These are phyloP conservation scores for Gliomastix tumulicola DNA, from an alignment of 2,329 filamentous ascomycete species.

Conservation along the genomic window DNA sequence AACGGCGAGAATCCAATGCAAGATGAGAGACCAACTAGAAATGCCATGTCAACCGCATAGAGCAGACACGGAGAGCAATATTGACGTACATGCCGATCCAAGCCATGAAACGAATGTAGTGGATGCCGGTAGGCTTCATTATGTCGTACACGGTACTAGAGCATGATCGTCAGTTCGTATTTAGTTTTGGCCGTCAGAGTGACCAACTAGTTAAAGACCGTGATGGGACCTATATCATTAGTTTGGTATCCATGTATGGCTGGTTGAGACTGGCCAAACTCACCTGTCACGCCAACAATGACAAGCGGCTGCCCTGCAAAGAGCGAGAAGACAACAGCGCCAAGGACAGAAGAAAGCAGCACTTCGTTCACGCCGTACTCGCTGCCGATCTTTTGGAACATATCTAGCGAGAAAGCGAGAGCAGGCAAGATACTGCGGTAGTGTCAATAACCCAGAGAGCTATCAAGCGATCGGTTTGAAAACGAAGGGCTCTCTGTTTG, in stretches of 20 bases:
- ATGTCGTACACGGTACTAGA: conserved; percentile 81
- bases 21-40: conserved; percentile 68
- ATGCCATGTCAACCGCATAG: too few species aligned
- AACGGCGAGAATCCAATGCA: conserved; percentile 78
- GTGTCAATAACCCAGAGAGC: neutral
- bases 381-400: conserved; percentile 82
- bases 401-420: conserved; percentile 83
- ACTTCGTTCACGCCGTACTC: conserved; percentile 90
- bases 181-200: too few species aligned
- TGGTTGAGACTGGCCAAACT: conserved; percentile 4
- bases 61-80: too few species aligned
- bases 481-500: too few species aligned
- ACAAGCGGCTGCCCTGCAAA: conserved; percentile 79
- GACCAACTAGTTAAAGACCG: conserved; percentile 78
- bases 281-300: conserved; percentile 82
- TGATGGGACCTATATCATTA: conserved; percentile 64
- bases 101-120: conserved; percentile 86
- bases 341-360: conserved; percentile 76
- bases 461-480: too few species aligned
- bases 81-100: conserved; percentile 77
- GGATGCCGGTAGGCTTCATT: conserved; percentile 66
- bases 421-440: conserved; percentile 69
- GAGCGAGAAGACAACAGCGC: conserved; percentile 72
- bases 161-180: too few species aligned
- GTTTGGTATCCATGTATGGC: too few species aligned